These are phyloP conservation scores for Tricholoma bakamatsutake DNA, from an alignment of 768 basidiomycete species.

Conservation along the genomic window DNA sequence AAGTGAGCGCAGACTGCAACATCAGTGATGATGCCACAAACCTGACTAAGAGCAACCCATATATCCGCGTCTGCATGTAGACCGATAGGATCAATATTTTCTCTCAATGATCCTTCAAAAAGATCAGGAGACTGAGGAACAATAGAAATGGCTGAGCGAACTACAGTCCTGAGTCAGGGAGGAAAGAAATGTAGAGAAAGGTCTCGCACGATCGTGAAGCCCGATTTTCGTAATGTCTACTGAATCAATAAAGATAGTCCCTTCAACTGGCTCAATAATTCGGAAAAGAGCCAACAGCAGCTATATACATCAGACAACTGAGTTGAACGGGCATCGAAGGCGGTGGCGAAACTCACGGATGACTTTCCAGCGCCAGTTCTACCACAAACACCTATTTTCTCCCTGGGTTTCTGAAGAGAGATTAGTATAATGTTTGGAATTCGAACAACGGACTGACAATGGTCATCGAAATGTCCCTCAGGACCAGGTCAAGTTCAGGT, in stretches of 20 bases:
- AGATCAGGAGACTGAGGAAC: constrained; percentile 77
- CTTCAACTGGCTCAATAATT: constrained; percentile 65
- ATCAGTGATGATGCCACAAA: constrained; percentile 9
- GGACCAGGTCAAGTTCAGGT: constrained; percentile 68
- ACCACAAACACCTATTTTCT: constrained; percentile 89
- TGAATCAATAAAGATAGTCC: constrained; percentile 66
- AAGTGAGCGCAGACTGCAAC: background rate
- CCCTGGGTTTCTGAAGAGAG: constrained; percentile 53
- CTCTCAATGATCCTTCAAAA: constrained; percentile 69
- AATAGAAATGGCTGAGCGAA: constrained; percentile 76
- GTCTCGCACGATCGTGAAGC: constrained; percentile 55
- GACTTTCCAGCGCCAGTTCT: constrained; percentile 81
- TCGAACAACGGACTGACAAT: constrained; percentile 42
- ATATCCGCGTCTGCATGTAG: constrained; percentile 72
- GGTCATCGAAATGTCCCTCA: constrained; percentile 67
- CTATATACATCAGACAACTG: constrained; percentile 21
- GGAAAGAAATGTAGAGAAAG: background rate
- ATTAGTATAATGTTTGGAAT: constrained; percentile 1
- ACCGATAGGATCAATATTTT: constrained; percentile 88
- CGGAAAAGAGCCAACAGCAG: constrained; percentile 70
- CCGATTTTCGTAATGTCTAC: constrained; percentile 76
- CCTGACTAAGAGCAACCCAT: constrained; percentile 80
- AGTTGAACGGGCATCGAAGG: background rate
- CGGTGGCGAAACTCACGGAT: constrained; percentile 38
- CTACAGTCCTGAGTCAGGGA: constrained; percentile 25